Evolutionary conservation across 441 rosid species (phyloP), one percentile per base, ranked within the genome.

Genomic region (Adansonia madagascariensis): DNA sequence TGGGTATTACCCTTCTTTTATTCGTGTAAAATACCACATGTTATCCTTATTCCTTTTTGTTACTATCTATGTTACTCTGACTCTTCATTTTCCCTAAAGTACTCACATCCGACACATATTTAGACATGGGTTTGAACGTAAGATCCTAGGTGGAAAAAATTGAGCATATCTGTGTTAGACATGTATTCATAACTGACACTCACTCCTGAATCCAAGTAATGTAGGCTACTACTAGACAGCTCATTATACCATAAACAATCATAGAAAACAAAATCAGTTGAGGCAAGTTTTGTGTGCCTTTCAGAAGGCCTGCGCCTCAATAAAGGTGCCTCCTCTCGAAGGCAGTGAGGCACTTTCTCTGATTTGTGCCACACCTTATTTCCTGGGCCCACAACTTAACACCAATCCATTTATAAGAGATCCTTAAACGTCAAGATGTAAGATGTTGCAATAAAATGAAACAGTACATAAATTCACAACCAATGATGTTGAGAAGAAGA

Each of bases 361-460:
- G 41, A 53, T 52, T 49, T 52, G 47, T 4, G 47, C 35, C 31
- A 9, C 55, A 67, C 53, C 55, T 67, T 43, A 66, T 8, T 43
- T 10, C 3, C 31, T 17, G 8, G 35, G 44, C 61, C 17, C 61
- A 55, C 46, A 52, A 47, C 75, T 53, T 17, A 39, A 71, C 10
- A 46, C 8, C 52, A 10, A 12, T 52, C 62, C 66, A 43, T 57
- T 46, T 43, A 18, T 73, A 43, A 12, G 8, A 57, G 41, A 57
- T 57, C 66, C 22, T 41, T 59, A 43, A 57, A 22, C 50, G 6
- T 14, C 43, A 41, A 57, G 66, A 59, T 43, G 76, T 8, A 57
- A 75, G 56, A 5, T n/a, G 8, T 47, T 41, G 71, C 22, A 61
- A 80, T 56, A 22, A 78, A 39, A 14, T 72, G 74, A 49, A 52